These are phyloP conservation scores for Dalbergia cultrata DNA, from an alignment of 306 rosid genomes.

Conservation along the genomic window DNA sequence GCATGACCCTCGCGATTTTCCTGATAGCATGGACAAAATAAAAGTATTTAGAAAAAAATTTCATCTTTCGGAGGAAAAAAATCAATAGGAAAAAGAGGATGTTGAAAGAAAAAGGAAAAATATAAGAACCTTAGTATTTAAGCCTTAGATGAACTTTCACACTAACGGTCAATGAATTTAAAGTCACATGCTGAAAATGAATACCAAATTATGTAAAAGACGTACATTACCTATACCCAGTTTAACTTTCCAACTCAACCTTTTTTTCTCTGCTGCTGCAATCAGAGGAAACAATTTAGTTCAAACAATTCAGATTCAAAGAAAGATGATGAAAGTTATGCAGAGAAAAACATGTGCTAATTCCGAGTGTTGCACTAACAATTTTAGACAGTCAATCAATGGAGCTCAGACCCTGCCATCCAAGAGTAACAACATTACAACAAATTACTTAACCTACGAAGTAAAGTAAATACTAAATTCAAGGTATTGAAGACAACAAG, in stretches of 20 bases:
- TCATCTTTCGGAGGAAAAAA: no score
- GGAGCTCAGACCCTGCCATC: constrained; percentile 9
- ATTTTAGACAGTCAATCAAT: constrained; percentile 2
- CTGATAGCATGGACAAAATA: no score
- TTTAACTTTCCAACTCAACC: background rate
- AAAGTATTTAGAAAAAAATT: no score
- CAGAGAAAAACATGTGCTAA: constrained; percentile 24
- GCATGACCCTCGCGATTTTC: no score
- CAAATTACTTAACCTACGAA: background rate
- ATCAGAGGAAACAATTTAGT: constrained; percentile 38
- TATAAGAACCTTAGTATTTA: no score
- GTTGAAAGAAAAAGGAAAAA: no score
- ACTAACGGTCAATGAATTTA: no score
- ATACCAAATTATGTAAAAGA: constrained; percentile 32
- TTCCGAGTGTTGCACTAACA: constrained; percentile 9
- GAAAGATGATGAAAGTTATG: constrained; percentile 6
- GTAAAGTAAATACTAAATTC: background rate
- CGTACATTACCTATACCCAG: constrained; percentile 44
- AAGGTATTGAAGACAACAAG: background rate
- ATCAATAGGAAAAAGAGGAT: no score
- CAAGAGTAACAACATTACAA: background rate
- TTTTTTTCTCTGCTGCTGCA: background rate
- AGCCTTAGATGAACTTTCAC: no score
- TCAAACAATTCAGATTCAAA: constrained; percentile 9
- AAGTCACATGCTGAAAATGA: background rate